Evolutionary conservation across 495 filamentous ascomycete genomes (phyloP).

Genomic region (Penicillium longicatenatum): DNA sequence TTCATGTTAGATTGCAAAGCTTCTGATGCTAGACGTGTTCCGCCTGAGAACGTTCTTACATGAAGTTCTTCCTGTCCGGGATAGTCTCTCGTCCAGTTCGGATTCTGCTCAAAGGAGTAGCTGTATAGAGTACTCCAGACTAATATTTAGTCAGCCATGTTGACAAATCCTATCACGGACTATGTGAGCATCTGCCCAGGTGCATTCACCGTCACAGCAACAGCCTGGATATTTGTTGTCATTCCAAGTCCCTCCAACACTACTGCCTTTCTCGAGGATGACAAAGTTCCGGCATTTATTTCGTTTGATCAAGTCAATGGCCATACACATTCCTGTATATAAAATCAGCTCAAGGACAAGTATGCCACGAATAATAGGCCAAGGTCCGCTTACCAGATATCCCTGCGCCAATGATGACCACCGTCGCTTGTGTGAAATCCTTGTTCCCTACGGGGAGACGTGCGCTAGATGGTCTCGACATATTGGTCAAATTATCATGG

Average conservation of each 20-base stretch:
- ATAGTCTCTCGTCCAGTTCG: conserved; percentile 64
- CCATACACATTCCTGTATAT: conserved; percentile 52
- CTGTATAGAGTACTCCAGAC: conserved; percentile 58
- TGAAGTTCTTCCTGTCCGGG: conserved; percentile 63
- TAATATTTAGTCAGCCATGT: conserved; percentile 16
- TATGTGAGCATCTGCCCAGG: neutral
- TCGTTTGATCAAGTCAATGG: conserved; percentile 57
- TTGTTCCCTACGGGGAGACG: conserved; percentile 30
- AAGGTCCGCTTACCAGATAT: conserved; percentile 37
- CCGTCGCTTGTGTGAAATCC: conserved; percentile 46
- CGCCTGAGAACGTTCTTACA: neutral
- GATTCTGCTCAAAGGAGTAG: conserved; percentile 67
- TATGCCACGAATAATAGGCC: neutral
- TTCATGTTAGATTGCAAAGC: neutral
- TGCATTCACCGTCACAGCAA: conserved; percentile 53
- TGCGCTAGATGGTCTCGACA: conserved; percentile 12
- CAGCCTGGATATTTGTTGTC: conserved; percentile 58
- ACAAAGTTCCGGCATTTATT: conserved; percentile 57
- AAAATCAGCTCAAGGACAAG: neutral
- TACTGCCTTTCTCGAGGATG: conserved; percentile 55
- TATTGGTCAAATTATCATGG: conserved; percentile 3
- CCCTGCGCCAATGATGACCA: conserved; percentile 58
- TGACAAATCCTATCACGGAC: too few species aligned
- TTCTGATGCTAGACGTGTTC: too few species aligned
- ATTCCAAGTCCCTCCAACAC: conserved; percentile 58